These are phyloP conservation scores for Venturia pyrina DNA, from an alignment of 2,329 filamentous ascomycete genomes.

Conservation along the genomic window DNA sequence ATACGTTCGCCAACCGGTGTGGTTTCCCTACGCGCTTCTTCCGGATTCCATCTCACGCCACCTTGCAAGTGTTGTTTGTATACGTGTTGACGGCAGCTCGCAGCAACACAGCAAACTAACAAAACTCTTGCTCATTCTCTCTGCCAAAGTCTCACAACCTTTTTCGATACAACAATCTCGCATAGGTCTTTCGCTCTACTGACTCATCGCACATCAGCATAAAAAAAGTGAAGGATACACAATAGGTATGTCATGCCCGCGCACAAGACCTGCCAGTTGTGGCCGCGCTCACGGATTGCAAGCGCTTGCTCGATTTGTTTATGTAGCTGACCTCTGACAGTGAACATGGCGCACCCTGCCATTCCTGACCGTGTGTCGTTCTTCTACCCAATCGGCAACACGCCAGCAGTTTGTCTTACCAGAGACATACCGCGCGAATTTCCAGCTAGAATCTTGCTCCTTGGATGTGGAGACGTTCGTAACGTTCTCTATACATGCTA, in stretches of 20 bases:
- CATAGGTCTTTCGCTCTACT: neutral
- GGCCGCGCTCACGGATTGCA: neutral
- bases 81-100: neutral
- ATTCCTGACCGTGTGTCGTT: conserved; percentile 13
- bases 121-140: neutral
- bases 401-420: conserved; percentile 40
- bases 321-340: neutral
- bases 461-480: conserved; percentile 48
- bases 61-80: neutral
- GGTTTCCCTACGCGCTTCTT: neutral
- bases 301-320: too few species aligned
- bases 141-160: neutral
- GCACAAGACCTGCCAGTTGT: too few species aligned
- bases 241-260: neutral
- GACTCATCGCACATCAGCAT: neutral
- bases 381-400: conserved; percentile 36
- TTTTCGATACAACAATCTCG: neutral
- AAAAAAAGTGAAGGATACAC: neutral
- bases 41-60: neutral
- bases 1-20: neutral
- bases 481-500: conserved; percentile 43
- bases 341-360: neutral
- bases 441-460: conserved; percentile 40
- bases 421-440: conserved; percentile 38
- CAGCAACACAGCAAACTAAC: neutral